Base-by-base conservation (phyloP, 352 stramenopile species). In the Hyaloperonospora brassicae region DNA sequence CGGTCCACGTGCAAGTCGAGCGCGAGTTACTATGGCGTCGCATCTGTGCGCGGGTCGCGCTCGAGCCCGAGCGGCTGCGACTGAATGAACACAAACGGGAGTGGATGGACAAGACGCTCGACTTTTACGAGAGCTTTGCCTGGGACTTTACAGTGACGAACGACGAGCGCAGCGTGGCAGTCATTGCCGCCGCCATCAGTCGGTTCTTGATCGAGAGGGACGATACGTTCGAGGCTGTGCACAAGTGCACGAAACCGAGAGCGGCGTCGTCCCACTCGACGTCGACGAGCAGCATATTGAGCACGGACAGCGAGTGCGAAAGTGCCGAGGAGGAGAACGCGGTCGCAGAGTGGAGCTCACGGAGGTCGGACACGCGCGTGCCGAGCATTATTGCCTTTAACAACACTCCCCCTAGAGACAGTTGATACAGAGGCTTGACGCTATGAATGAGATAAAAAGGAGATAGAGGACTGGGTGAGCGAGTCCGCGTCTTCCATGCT, bases 101-200 rank as follows among this genome's bases (percentile, higher is more conserved):
- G 50, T 92, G 84, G 81, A 93, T 95, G 83, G 81, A 93, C 41
- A 55, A 87, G 50, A 90, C 79, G 39, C 59, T 91, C 11, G 71
- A 62, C 1, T 92, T 92, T 55, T 95, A 95, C 64, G 72, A 90
- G 50, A 50, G 36, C 12, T 93, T 93, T 48, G 34, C 57, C 23
- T 95, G 85, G 85, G 85, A 93, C 61, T 59, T 91, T 22, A 75
- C 68, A 10, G 71, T 92, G 12, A 27, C 66, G 21, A 95, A 93
- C 55, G 76, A 85, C 44, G 66, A 80, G 10, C 62, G 59, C 31
- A 84, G 70, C 22, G 64, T 91, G 22, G 35, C 62, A 12, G 66
- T 58, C 17, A 79, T 91, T 43, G 78, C 73, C 3, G 68, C 76
- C 27, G 72, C 68, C 35, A 85, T 89, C 56, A 72, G 75, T 35